These are phyloP conservation scores for Kwoniella shandongensis DNA, from an alignment of 768 basidiomycete species.

Conservation along the genomic window DNA sequence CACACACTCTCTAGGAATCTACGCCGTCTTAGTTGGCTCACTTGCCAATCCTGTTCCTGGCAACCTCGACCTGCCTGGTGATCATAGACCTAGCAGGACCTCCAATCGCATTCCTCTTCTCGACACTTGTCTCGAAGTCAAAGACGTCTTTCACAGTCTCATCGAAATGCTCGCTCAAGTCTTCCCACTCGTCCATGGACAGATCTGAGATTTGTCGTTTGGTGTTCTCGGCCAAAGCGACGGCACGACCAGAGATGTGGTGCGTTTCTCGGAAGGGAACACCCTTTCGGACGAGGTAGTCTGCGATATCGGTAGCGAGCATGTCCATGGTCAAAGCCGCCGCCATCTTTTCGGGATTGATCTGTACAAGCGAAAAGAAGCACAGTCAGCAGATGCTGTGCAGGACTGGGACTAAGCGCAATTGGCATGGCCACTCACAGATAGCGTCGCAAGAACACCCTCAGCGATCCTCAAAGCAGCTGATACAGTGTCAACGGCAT, in stretches of 20 bases:
- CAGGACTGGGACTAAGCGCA: no score
- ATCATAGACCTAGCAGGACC: constrained; percentile 85
- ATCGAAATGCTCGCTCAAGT: constrained; percentile 71
- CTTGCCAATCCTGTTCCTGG: constrained; percentile 63
- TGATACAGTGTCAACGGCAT: constrained; percentile 82
- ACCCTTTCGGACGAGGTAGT: constrained; percentile 97
- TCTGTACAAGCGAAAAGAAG: constrained; percentile 63
- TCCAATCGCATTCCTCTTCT: constrained; percentile 86
- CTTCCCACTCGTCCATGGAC: constrained; percentile 73
- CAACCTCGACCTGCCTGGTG: constrained; percentile 74
- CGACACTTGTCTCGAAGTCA: constrained; percentile 93
- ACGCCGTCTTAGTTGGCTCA: no score
- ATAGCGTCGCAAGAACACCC: constrained; percentile 87
- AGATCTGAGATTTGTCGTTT: constrained; percentile 79
- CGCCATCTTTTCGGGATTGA: constrained; percentile 86
- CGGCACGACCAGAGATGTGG: constrained; percentile 94
- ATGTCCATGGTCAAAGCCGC: constrained; percentile 93
- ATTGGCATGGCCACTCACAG: no score
- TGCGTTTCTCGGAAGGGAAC: constrained; percentile 99
- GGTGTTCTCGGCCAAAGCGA: constrained; percentile 85
- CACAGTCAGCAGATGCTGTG: not conserved
- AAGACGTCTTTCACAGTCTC: constrained; percentile 82
- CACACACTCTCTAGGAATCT: no score
- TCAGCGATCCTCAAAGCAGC: constrained; percentile 89
- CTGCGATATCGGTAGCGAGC: constrained; percentile 96